Conservation (phyloP, 2,329 filamentous ascomycete species). For the Ceratocystiopsis minuta region DNA sequence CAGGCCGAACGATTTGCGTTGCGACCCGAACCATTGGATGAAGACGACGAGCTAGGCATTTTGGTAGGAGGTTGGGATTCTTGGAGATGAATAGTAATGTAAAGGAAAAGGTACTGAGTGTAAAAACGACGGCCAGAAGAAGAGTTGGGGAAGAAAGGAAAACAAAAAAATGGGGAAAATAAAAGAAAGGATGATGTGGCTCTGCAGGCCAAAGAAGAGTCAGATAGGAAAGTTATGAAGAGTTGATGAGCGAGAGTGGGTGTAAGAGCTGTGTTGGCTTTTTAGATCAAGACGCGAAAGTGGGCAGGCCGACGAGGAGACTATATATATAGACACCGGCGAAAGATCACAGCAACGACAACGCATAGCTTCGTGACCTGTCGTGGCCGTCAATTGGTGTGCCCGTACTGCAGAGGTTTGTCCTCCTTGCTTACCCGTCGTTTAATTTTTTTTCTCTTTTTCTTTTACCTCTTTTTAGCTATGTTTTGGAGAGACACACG, state of each 20-base stretch:
- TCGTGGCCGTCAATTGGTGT: conserved; percentile 8
- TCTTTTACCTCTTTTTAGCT: background rate
- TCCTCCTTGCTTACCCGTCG: conserved; percentile 2
- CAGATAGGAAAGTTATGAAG: no score
- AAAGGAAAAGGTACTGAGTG: no score
- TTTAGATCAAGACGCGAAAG: no score
- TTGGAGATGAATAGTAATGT: no score
- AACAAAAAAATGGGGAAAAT: no score
- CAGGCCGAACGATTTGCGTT: conserved; percentile 10
- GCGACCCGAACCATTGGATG: conserved; percentile 2
- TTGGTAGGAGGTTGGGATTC: background rate
- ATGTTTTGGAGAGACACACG: no score
- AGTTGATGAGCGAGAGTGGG: no score
- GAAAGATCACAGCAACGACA: conserved; percentile 3
- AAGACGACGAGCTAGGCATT: conserved; percentile 6
- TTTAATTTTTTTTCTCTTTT: background rate
- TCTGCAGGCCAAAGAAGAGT: no score
- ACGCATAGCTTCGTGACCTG: conserved; percentile 1
- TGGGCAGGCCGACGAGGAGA: conserved; percentile 1
- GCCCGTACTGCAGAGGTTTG: conserved; percentile 2
- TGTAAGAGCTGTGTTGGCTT: no score
- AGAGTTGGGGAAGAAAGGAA: no score
- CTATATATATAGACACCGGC: conserved; percentile 5
- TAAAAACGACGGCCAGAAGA: no score
- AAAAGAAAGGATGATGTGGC: no score